Base-by-base conservation (phyloP, 306 rosid species). In the Vicia sativa region DNA sequence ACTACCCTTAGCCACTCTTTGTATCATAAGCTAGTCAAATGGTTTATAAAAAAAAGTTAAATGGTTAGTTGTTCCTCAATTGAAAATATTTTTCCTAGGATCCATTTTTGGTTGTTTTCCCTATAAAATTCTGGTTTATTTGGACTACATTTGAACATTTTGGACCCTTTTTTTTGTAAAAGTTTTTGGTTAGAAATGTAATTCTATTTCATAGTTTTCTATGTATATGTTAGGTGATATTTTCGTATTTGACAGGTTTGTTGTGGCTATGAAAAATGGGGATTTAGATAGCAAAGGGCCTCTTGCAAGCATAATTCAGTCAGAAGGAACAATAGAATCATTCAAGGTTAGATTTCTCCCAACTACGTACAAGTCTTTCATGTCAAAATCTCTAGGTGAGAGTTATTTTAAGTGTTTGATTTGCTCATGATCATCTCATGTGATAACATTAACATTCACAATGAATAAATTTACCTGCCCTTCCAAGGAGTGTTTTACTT, bases 201-300 rank as follows among this genome's bases (percentile, higher is more conserved):
- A 13, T 42, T 70, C 52, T 41, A n/a, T 46, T 1, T 16, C 23
- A 41, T 21, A n/a, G n/a, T 58, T 49, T 11, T 31, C 71, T 23
- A 21, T 48, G 10, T 11, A 62, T 65, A 67, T 28, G 68, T 37
- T 52, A 57, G 53, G 61, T 59, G 50, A 3, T 55, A 4, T 62
- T 44, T 56, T 37, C 65, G 35, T 59, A 67, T 76, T 63, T 70
- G 70, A 41, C 15, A 92, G 96, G 81, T 90, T 87, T 72, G 66
- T 92, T 63, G 96, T 92, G 74, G 86, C 96, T 37, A 83, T 92
- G 96, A 77, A 75, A 81, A 90, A 92, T 73, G 98, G 98, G 55
- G 96, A 90, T 60, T 83, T 92, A 31, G 91, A 93, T 50, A 77
- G 89, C 87, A 87, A 86, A 80, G 98, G 97, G 70, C 52, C 78